phyloP scores from a whole-genome alignment of 108 stramenopile species.

The Phaeodactylum tricornutum region DNA sequence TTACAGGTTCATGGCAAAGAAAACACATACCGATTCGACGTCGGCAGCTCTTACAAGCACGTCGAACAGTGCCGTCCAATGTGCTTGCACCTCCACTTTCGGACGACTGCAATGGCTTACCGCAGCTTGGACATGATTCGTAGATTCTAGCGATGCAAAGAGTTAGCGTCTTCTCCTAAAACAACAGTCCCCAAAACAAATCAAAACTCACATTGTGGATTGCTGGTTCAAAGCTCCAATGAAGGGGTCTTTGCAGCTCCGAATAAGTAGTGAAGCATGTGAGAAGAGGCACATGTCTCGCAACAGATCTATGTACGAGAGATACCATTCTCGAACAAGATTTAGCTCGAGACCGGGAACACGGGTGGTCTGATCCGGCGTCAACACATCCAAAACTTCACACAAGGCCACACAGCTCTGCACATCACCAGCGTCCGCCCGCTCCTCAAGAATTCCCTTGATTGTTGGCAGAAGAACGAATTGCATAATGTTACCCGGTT shows the following conservation, averaged over 20 bases:
- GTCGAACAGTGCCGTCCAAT: constrained; percentile 14
- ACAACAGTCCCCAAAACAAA: not conserved
- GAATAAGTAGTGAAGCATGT: constrained; percentile 55
- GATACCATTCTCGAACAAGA: constrained; percentile 78
- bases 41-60: constrained; percentile 61
- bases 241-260: constrained; percentile 58
- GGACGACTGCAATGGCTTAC: constrained; percentile 40
- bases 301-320: constrained; percentile 73
- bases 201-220: constrained; percentile 52
- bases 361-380: constrained; percentile 23
- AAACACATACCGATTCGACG: constrained; percentile 67
- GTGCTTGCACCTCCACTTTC: constrained; percentile 6
- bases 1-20: constrained; percentile 74
- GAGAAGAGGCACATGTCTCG: constrained; percentile 79
- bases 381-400: constrained; percentile 69
- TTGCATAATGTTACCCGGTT: constrained; percentile 38
- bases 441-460: constrained; percentile 42
- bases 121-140: constrained; percentile 72
- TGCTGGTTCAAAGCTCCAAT: constrained; percentile 70
- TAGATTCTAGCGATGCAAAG: constrained; percentile 40
- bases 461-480: constrained; percentile 60
- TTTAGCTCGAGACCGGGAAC: constrained; percentile 49
- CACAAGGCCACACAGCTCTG: constrained; percentile 78
- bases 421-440: constrained; percentile 80
- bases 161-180: too few relatives aligned